A percentile compares a stretch with the other conserved stretches of the same genome.
Conservation (phyloP, 2,329 filamentous ascomycete genomes). For the Aurifilum marmelostoma region DNA sequence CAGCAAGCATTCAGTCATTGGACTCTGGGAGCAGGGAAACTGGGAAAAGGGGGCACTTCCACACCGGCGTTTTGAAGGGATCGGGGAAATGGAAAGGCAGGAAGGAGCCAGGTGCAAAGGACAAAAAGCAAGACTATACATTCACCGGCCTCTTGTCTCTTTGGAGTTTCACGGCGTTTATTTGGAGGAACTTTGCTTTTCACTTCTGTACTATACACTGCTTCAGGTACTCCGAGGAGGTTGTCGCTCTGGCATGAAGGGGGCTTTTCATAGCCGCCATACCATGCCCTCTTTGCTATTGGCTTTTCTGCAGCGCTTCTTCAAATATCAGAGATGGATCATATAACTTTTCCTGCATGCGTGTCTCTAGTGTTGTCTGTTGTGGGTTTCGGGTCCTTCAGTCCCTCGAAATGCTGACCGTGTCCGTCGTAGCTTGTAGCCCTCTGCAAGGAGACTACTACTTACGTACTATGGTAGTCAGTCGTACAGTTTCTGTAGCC, state of each 20-base stretch:
- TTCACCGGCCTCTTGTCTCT: neutral
- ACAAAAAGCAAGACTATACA: slow-evolving; percentile 6
- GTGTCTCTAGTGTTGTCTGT: neutral
- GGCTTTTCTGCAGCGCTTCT: neutral
- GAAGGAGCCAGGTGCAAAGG: neutral
- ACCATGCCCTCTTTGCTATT: neutral
- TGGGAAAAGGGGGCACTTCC: slow-evolving; percentile 9
- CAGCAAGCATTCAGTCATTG: slow-evolving; percentile 4
- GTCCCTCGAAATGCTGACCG: neutral
- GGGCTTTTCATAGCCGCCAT: neutral
- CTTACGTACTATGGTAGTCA: no score
- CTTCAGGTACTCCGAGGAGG: neutral
- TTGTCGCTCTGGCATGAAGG: neutral
- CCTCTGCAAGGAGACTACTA: no score
- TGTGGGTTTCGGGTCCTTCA: neutral
- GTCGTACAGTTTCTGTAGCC: no score
- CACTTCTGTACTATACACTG: slow-evolving; percentile 4
- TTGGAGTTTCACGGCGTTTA: slow-evolving; percentile 9
- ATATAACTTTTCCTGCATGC: neutral
- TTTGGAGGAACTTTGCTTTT: neutral
- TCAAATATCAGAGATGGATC: neutral
- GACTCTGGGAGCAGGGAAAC: neutral
- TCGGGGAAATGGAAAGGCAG: slow-evolving; percentile 1
- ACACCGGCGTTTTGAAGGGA: slow-evolving; percentile 16
- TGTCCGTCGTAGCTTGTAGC: no score